phyloP scores from a whole-genome alignment of 2,329 filamentous ascomycete species.

The Penicillium decumbens region DNA sequence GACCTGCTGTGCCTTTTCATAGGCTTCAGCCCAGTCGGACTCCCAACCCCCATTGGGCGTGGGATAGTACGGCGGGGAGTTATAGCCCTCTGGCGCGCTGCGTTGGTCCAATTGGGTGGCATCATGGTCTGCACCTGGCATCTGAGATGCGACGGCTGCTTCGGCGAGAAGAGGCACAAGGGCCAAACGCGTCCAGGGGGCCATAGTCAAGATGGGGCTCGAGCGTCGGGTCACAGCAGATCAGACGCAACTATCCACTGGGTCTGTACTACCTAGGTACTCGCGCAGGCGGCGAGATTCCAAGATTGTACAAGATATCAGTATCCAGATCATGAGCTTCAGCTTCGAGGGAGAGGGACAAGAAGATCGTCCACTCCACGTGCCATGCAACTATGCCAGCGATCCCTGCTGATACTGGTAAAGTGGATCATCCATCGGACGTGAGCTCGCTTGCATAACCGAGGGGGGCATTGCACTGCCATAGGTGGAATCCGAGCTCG shows the following conservation, averaged over 20 bases:
- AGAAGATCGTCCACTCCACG: conserved; percentile 3
- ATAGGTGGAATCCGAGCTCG: conserved; percentile 2
- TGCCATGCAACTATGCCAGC: conserved; percentile 5
- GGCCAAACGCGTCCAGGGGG: conserved; percentile 17
- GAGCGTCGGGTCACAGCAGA: conserved; percentile 2
- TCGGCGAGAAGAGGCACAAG: conserved; percentile 16
- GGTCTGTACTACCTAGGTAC: not conserved
- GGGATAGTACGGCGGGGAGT: conserved; percentile 62
- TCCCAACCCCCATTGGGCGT: conserved; percentile 68
- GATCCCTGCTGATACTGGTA: conserved; percentile 6
- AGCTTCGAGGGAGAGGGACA: not conserved
- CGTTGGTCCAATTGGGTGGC: conserved; percentile 14
- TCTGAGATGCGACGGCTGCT: conserved; percentile 8
- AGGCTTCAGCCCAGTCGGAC: conserved; percentile 64
- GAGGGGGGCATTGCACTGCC: conserved; percentile 1
- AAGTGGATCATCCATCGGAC: conserved; percentile 10
- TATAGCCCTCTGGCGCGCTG: conserved; percentile 18
- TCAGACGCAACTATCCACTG: not conserved
- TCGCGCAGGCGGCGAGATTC: not conserved
- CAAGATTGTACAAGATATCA: not conserved
- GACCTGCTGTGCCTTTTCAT: conserved; percentile 62
- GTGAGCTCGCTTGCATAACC: conserved; percentile 13
- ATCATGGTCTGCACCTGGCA: conserved; percentile 6
- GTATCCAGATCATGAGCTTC: not conserved
- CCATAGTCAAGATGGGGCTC: conserved; percentile 11